Evolutionary conservation across 768 basidiomycete species (phyloP).

Genomic region (Kwoniella pini): DNA sequence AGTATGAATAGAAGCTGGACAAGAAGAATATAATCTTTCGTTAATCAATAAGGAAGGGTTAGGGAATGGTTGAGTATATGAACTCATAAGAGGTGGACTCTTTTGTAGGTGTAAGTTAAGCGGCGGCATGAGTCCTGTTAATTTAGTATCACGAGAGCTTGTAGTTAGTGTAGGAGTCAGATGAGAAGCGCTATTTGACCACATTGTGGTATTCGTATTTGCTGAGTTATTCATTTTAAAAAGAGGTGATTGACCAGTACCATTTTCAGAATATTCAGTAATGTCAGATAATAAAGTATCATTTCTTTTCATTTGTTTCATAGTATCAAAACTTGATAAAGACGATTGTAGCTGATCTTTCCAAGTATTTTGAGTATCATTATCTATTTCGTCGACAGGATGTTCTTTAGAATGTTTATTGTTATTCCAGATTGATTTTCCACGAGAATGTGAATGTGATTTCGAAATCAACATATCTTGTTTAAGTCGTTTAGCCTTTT

Average conservation of each 20-base stretch:
- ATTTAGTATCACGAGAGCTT: too few species aligned
- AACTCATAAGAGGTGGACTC: neutral
- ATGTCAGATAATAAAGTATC: slow-evolving; percentile 2
- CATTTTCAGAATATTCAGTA: neutral
- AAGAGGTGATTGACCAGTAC: neutral
- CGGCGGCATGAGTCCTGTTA: too few species aligned
- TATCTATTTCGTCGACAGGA: too few species aligned
- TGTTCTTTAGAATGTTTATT: neutral
- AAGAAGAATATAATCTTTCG: slow-evolving; percentile 7
- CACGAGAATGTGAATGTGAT: neutral
- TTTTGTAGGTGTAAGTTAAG: neutral
- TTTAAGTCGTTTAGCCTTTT: slow-evolving; percentile 40
- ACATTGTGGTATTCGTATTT: neutral
- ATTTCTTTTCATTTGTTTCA: slow-evolving; percentile 1
- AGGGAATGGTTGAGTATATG: neutral
- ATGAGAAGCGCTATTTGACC: too few species aligned
- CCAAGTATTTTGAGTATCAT: too few species aligned
- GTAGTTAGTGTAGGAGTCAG: too few species aligned
- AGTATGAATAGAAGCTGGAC: slow-evolving; percentile 19
- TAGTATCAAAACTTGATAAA: too few species aligned
- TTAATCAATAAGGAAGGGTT: neutral
- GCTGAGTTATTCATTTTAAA: neutral
- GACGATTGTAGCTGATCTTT: too few species aligned
- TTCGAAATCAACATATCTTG: slow-evolving; percentile 24
- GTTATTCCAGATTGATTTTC: neutral